These are phyloP conservation scores for Prunus armeniaca DNA, from an alignment of 306 rosid genomes.

Conservation along the genomic window DNA sequence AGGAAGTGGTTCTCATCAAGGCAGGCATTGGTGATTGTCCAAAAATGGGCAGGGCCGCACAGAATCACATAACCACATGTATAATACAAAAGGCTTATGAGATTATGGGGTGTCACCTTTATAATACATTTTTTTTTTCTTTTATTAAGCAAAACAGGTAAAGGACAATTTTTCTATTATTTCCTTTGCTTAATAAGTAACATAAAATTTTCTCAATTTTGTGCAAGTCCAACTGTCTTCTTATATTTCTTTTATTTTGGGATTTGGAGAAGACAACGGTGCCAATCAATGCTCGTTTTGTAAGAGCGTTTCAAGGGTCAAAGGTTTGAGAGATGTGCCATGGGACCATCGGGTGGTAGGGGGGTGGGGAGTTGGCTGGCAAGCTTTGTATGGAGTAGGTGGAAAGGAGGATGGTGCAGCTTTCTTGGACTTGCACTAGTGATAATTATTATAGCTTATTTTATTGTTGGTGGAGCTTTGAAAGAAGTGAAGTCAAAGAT, in stretches of 20 bases:
- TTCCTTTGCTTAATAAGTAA: conserved; percentile 20
- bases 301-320: neutral
- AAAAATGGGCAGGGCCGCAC: conserved; percentile 11
- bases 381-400: neutral
- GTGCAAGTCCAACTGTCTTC: neutral
- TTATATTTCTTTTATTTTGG: neutral
- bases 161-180: neutral
- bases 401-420: neutral
- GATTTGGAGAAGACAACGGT: neutral
- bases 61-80: neutral
- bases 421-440: neutral
- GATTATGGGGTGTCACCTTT: neutral
- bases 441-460: neutral
- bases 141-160: conserved; percentile 11
- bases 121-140: conserved; percentile 1
- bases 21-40: conserved; percentile 77
- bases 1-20: conserved; percentile 59
- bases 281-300: neutral
- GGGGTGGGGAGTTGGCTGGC: neutral
- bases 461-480: conserved; percentile 7
- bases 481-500: conserved; percentile 15
- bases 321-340: neutral
- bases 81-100: neutral
- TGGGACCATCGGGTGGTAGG: neutral
- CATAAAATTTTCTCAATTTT: neutral